phyloP scores from a whole-genome alignment of 345 rosid species.

The Eucalyptus brandiana region DNA sequence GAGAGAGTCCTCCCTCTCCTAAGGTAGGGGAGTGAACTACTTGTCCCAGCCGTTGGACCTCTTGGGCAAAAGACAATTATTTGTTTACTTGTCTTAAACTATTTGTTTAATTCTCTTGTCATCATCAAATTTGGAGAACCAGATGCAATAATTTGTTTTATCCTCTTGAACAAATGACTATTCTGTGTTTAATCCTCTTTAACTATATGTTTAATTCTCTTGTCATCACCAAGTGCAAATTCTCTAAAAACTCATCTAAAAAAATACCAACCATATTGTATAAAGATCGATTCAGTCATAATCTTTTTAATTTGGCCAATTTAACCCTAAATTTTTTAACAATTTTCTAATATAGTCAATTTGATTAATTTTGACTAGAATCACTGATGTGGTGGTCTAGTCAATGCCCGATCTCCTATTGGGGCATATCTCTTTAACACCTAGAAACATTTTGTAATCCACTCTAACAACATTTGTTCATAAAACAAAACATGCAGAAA shows the following conservation, averaged over 20 bases:
- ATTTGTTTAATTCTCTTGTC: neutral
- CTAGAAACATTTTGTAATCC: neutral
- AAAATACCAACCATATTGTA: neutral
- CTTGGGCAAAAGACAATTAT: neutral
- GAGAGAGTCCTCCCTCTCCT: too few species aligned
- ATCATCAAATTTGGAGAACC: neutral
- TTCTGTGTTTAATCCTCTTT: neutral
- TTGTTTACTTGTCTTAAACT: neutral
- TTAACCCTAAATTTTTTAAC: neutral
- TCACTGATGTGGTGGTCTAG: neutral
- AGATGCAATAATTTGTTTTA: neutral
- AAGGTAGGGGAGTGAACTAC: too few species aligned
- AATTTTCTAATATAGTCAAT: neutral
- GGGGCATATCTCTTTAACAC: neutral
- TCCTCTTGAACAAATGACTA: neutral
- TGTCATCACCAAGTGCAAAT: neutral
- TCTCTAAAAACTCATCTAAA: neutral
- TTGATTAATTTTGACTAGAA: neutral
- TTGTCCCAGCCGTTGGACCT: neutral
- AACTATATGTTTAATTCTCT: neutral
- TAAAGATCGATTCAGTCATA: rapidly evolving
- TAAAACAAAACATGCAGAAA: neutral
- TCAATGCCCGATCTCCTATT: rapidly evolving
- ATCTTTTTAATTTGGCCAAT: neutral
- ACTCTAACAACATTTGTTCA: neutral